Base-by-base conservation (phyloP, 257 asterid species). In the Perilla frutescens region DNA sequence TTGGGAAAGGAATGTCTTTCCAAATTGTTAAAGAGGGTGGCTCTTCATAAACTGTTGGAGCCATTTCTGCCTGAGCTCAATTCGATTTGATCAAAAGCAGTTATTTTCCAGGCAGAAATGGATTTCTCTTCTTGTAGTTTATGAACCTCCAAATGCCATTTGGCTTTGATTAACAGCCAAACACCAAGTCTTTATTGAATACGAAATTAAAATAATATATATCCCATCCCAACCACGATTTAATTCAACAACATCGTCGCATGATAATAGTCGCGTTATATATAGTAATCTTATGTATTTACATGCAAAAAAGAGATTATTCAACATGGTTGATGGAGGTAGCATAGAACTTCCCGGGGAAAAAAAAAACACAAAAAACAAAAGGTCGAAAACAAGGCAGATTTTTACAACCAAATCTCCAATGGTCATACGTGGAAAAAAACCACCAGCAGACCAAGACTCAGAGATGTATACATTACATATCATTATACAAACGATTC, bases 371-470 rank as follows among this genome's bases (percentile, higher is more conserved):
- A n/a, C n/a, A 0, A 20, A 20, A 20, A 20, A 20, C 26, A 0
- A 20, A 20, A 20, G 26, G 3, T 34, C 4, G 37, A 34, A 34
- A 34, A 34, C 37, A 34, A 34, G 37, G 37, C 37, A 34, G 37
- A 34, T 2, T 34, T 34, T 7, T 67, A 55, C 67, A 79, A 55
- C 67, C 72, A 72, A 60, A 76, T 64, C 75, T 60, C 83, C 77
- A 20, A 15, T 78, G 81, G 78, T 53, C 87, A 50, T 64, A 84
- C 89, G 79, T 73, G 76, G 86, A 71, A 72, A 76, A 87, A 85
- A 85, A 83, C 62, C 81, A 85, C 84, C 77, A 75, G 83, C 79
- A 55, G 84, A 80, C 81, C 86, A 81, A 71, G 76, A 66, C 66
- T 66, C 70, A 62, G 72, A 72, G 54, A 61, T 64, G 41, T 34